Conservation (phyloP, 78 protist species). For the slime mould (Dictyostelium discoideum) region dicty_2.7 NC_007090.3:442501-443000, state of each 20-base stretch:
- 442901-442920: not conserved
- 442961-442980: not conserved
- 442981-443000: not conserved
- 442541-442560: not conserved
- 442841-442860: not conserved
- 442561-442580: not conserved
- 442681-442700: not conserved
- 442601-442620: not conserved
- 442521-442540: conserved; percentile 80
- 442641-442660: not conserved
- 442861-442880: not conserved
- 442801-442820: conserved; percentile 1
- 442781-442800: not conserved
- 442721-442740: not conserved
- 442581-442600: not conserved
- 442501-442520: conserved; percentile 34
- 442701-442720: not conserved
- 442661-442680: not conserved
- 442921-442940: not conserved
- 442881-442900: not conserved
- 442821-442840: conserved; percentile 17
- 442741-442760: not conserved
- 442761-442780: not conserved
- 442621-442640: not conserved
- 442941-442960: not conserved